A percentile compares a stretch with the other conserved stretches of the same genome.
phyloP scores from a whole-genome alignment of 352 stramenopile species.

The Phytophthora podocarpi region DNA sequence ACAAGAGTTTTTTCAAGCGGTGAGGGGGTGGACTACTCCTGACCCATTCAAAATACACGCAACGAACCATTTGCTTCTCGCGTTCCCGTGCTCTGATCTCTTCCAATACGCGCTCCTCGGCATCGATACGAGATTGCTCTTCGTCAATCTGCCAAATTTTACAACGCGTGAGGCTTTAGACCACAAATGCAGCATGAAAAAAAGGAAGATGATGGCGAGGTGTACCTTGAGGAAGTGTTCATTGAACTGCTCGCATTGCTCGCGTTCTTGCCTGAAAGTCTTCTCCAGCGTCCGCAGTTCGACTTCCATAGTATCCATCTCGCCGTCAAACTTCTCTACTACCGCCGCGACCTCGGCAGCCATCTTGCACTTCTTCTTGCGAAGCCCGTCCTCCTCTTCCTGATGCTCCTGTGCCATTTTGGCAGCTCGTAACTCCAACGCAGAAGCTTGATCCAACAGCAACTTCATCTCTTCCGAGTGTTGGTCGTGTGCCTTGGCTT shows the following conservation, averaged over 20 bases:
- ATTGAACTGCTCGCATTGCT: slow-evolving; percentile 72
- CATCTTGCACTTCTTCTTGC: slow-evolving; percentile 86
- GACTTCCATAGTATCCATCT: slow-evolving; percentile 69
- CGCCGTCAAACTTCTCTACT: slow-evolving; percentile 80
- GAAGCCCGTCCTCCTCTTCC: slow-evolving; percentile 77
- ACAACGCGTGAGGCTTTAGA: not conserved
- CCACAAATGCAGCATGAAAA: not conserved
- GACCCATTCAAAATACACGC: not conserved
- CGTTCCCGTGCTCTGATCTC: slow-evolving; percentile 70
- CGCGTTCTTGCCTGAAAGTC: slow-evolving; percentile 51
- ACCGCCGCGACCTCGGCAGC: slow-evolving; percentile 69
- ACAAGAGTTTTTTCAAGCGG: too few relatives aligned
- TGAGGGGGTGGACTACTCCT: not conserved
- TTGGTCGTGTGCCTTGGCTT: slow-evolving; percentile 74
- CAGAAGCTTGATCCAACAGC: slow-evolving; percentile 58
- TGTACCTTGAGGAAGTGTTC: slow-evolving; percentile 84
- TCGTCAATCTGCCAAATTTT: slow-evolving; percentile 64
- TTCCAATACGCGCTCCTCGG: slow-evolving; percentile 77
- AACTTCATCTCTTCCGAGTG: slow-evolving; percentile 83
- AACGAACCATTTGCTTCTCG: slow-evolving; percentile 73
- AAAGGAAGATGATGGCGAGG: not conserved
- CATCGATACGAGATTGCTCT: slow-evolving; percentile 84
- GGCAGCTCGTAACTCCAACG: slow-evolving; percentile 55
- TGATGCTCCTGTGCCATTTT: slow-evolving; percentile 86
- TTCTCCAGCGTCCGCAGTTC: slow-evolving; percentile 56